Evolutionary conservation across 495 filamentous ascomycete species (phyloP).

Genomic region (Neurospora cerealis): DNA sequence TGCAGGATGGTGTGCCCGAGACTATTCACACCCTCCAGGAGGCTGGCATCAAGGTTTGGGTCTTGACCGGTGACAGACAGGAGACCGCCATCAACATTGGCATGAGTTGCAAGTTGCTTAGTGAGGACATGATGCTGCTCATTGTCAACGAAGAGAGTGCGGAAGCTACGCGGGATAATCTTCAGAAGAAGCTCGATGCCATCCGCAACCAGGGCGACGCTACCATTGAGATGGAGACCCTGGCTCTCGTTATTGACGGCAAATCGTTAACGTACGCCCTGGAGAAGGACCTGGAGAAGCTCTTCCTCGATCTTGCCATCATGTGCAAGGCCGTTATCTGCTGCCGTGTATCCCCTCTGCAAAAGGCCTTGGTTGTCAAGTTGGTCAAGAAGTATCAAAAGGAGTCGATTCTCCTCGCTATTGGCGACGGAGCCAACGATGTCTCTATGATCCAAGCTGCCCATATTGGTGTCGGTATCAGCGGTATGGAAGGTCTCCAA

Average conservation of each 20-base stretch:
- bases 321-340: conserved; percentile 98
- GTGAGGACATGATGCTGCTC: conserved; percentile 95
- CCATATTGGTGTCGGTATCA: conserved; percentile 97
- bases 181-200: conserved; percentile 87
- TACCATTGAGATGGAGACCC: conserved; percentile 68
- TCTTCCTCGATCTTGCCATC: conserved; percentile 87
- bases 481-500: conserved; percentile 96
- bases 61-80: conserved; percentile 93
- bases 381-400: conserved; percentile 94
- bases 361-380: conserved; percentile 97
- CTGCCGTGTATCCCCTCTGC: conserved; percentile 97
- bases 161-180: conserved; percentile 65
- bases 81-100: conserved; percentile 99
- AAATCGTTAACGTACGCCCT: conserved; percentile 90
- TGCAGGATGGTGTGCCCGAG: conserved; percentile 97
- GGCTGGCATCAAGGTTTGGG: conserved; percentile 98
- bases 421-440: conserved; percentile 97
- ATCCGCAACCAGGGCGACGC: conserved; percentile 65
- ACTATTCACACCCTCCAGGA: conserved; percentile 96
- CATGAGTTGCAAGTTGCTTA: conserved; percentile 98
- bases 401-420: conserved; percentile 76
- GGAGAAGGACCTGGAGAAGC: conserved; percentile 86
- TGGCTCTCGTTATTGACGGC: conserved; percentile 96
- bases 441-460: conserved; percentile 99
- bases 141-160: conserved; percentile 88